Percentiles rank a stretch among this genome's conserved stretches.
Evolutionary conservation across 129 eudicot genomes (phyloP).

Genomic region (Cynara cardunculus): DNA sequence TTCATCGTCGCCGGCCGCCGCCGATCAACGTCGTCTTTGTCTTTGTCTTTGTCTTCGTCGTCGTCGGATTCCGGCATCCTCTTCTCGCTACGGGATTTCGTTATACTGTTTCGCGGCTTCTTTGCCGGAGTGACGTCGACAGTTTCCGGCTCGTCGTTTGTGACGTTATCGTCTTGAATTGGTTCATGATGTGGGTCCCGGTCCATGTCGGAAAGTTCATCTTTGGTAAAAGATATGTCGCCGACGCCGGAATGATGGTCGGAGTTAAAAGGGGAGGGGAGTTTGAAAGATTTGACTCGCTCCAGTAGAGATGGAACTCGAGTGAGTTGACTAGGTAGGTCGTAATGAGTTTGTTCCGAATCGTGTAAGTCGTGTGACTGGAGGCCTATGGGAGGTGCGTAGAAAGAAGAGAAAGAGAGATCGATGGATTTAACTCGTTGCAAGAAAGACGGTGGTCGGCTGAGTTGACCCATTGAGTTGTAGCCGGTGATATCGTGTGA

Average conservation of each 20-base stretch:
- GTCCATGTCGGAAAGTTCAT: neutral
- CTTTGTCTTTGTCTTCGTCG: no score
- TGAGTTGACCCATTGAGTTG: conserved; percentile 24
- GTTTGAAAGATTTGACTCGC: conserved; percentile 36
- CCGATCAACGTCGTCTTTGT: conserved; percentile 9
- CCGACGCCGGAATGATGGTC: conserved; percentile 6
- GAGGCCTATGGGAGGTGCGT: neutral
- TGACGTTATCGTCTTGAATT: no score
- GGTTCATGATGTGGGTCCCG: conserved; percentile 5
- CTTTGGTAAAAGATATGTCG: neutral
- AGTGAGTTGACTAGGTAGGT: conserved; percentile 14
- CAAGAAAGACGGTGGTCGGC: conserved; percentile 36
- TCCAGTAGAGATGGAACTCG: conserved; percentile 16
- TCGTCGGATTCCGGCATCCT: neutral
- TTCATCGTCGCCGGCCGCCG: conserved; percentile 36
- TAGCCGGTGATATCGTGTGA: conserved; percentile 6
- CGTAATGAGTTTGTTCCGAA: neutral
- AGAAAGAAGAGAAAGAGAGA: conserved; percentile 25
- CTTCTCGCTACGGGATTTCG: conserved; percentile 38
- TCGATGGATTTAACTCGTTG: conserved; percentile 48
- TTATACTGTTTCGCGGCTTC: neutral
- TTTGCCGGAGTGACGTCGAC: conserved; percentile 2
- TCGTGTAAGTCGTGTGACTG: conserved; percentile 13
- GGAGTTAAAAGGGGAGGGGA: conserved; percentile 14
- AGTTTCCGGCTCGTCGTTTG: neutral